Evolutionary conservation across 2,329 filamentous ascomycete species (phyloP).

Genomic region (Aspergillus clavatus): DNA sequence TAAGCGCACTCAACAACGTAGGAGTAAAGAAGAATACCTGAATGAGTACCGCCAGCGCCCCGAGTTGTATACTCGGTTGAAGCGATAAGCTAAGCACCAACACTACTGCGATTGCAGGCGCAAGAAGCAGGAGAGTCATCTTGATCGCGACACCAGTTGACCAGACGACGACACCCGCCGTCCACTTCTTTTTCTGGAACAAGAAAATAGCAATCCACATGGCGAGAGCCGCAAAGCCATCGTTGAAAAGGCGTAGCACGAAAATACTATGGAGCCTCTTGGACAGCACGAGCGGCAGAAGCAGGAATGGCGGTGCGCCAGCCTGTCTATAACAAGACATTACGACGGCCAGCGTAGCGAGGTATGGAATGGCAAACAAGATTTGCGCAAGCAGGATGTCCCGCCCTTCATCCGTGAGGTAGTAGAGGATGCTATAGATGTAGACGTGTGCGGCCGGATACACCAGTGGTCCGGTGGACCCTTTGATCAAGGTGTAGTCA

Average conservation of each 20-base stretch:
- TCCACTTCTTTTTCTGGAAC: conserved; percentile 72
- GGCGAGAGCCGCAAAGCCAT: conserved; percentile 80
- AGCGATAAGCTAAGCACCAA: conserved; percentile 70
- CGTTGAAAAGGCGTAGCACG: conserved; percentile 89
- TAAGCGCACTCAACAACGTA: too few species aligned
- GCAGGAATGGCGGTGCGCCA: conserved; percentile 69
- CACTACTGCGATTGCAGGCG: conserved; percentile 74
- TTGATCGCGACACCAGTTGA: conserved; percentile 83
- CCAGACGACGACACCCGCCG: conserved; percentile 66
- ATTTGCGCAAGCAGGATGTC: conserved; percentile 78
- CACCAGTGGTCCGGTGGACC: conserved; percentile 86
- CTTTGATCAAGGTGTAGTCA: conserved; percentile 80
- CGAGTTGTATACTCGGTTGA: conserved; percentile 60
- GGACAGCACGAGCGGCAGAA: conserved; percentile 78
- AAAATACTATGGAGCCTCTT: conserved; percentile 94
- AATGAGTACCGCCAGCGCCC: conserved; percentile 67
- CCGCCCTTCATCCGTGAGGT: conserved; percentile 68
- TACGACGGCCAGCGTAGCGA: conserved; percentile 69
- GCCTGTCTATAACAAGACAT: conserved; percentile 66
- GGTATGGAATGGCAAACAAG: conserved; percentile 75
- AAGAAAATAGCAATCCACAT: conserved; percentile 76
- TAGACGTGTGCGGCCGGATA: conserved; percentile 94
- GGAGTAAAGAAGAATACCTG: conserved; percentile 53
- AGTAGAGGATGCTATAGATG: conserved; percentile 75
- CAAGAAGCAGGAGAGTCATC: conserved; percentile 80